phyloP scores from a whole-genome alignment of 2,329 filamentous ascomycete species.

The Colletotrichum falcatum region DNA sequence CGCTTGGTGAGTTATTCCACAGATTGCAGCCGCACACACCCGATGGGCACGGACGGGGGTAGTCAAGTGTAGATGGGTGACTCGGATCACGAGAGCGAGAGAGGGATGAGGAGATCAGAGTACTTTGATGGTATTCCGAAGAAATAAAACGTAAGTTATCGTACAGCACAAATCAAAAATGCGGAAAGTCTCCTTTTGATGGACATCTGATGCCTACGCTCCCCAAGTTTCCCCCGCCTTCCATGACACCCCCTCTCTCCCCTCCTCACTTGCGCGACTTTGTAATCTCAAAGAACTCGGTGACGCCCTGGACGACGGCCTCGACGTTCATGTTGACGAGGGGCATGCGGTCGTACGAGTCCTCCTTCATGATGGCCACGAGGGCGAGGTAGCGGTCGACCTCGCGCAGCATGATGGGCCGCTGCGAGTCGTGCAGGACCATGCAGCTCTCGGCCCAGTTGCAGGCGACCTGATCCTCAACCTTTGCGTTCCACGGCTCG shows the following conservation, averaged over 20 bases:
- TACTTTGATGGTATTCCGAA: not conserved
- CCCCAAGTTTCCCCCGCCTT: not conserved
- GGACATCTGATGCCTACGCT: not conserved
- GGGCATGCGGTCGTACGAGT: constrained; percentile 85
- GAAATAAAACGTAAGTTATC: not conserved
- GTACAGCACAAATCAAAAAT: not conserved
- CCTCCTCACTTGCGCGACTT: constrained; percentile 61
- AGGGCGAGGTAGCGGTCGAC: constrained; percentile 82
- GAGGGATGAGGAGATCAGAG: not conserved
- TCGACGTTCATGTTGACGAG: constrained; percentile 90
- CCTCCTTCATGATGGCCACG: constrained; percentile 89
- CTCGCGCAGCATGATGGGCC: constrained; percentile 76
- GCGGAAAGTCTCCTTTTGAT: not conserved
- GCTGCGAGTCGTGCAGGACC: constrained; percentile 72
- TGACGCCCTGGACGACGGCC: constrained; percentile 81
- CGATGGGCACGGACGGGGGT: not conserved
- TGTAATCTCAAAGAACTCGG: constrained; percentile 82
- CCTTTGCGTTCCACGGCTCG: constrained; percentile 69
- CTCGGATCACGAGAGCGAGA: not conserved
- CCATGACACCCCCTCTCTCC: not conserved
- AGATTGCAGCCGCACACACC: not conserved
- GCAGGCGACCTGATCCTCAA: constrained; percentile 75
- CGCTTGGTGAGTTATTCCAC: constrained; percentile 30
- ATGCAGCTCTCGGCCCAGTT: constrained; percentile 76
- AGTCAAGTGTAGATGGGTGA: not conserved